Evolutionary conservation across 768 basidiomycete genomes (phyloP).

Genomic region (Agaricus blazei): DNA sequence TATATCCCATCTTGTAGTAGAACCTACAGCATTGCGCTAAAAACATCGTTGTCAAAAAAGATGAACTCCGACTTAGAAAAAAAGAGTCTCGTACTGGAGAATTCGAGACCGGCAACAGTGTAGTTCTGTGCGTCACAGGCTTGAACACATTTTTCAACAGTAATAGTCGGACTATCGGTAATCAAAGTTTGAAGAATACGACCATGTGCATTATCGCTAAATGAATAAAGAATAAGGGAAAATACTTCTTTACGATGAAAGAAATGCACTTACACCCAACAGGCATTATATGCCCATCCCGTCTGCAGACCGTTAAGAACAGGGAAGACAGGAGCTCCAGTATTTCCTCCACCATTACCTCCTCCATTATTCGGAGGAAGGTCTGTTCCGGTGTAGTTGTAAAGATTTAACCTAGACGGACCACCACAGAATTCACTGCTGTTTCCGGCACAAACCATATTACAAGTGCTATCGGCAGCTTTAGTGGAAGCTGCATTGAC

Average conservation of each 20-base stretch:
- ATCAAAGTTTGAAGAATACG: conserved; percentile 40
- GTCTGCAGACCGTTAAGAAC: conserved; percentile 48
- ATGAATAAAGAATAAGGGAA: too few species aligned
- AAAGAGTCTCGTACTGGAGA: conserved; percentile 33
- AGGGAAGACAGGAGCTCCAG: conserved; percentile 27
- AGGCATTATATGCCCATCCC: conserved; percentile 56
- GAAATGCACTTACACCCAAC: conserved; percentile 50
- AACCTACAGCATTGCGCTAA: conserved; percentile 42
- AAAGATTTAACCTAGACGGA: conserved; percentile 58
- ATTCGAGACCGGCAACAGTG: conserved; percentile 70
- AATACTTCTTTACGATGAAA: too few species aligned
- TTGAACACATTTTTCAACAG: conserved; percentile 59
- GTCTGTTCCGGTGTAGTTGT: conserved; percentile 62
- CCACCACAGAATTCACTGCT: conserved; percentile 69
- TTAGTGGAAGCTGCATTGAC: conserved; percentile 44
- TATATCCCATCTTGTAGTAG: background rate
- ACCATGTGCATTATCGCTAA: conserved; percentile 58
- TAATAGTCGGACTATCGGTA: conserved; percentile 31
- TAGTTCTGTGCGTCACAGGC: conserved; percentile 52
- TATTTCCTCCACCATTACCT: conserved; percentile 32
- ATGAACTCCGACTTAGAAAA: background rate
- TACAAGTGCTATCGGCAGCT: conserved; percentile 48
- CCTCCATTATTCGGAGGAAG: conserved; percentile 32
- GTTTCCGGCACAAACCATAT: conserved; percentile 63
- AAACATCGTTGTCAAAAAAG: background rate